Conservation (phyloP, 257 asterid species). For the Datura wrightii region DNA sequence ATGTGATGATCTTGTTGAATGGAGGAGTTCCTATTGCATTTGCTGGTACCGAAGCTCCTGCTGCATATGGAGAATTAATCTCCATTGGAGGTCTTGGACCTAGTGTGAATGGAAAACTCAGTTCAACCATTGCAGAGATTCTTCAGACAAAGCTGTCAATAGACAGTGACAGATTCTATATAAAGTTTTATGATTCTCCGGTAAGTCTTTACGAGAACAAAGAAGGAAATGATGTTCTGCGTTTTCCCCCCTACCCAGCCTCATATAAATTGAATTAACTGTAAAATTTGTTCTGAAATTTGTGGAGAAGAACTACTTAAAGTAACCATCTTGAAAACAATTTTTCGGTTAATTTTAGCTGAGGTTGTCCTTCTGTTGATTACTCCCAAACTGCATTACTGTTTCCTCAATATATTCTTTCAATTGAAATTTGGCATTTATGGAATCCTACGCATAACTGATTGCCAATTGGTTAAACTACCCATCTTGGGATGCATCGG, state of each 20-base stretch:
- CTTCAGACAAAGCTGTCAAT: conserved; percentile 82
- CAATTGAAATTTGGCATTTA: background rate
- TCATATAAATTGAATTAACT: background rate
- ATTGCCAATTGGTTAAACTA: background rate
- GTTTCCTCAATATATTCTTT: background rate
- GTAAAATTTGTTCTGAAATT: background rate
- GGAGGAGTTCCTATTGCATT: conserved; percentile 85
- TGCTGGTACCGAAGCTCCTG: conserved; percentile 90
- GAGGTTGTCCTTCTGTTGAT: background rate
- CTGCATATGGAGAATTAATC: conserved; percentile 87
- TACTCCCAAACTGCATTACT: background rate
- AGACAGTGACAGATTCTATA: conserved; percentile 67
- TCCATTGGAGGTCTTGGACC: conserved; percentile 91
- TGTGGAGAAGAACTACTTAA: background rate
- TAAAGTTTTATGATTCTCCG: conserved; percentile 88
- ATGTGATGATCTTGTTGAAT: conserved; percentile 88
- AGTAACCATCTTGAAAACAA: conserved; percentile 11
- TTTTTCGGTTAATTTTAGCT: background rate
- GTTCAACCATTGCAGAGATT: conserved; percentile 89
- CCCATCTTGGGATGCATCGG: background rate
- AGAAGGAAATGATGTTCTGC: background rate
- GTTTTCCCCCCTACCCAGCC: background rate
- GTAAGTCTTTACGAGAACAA: conserved; percentile 41
- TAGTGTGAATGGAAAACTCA: conserved; percentile 69
- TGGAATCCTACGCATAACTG: background rate